phyloP scores from a whole-genome alignment of 2,329 filamentous ascomycete genomes.

The Exophiala spinifera region DNA sequence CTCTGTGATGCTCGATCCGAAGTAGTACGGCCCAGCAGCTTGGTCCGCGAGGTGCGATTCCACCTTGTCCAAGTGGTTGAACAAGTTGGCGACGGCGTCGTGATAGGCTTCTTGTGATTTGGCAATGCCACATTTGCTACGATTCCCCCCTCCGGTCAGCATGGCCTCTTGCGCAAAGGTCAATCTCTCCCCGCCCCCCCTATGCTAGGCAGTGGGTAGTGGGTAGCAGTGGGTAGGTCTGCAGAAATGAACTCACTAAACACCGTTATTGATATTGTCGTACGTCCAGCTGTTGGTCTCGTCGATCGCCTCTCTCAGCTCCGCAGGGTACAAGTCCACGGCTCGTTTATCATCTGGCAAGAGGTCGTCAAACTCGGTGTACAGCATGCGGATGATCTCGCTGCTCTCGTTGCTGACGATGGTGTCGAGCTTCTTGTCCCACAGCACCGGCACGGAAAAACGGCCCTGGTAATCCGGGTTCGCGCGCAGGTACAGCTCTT shows the following conservation, averaged over 20 bases:
- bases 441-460: slow-evolving; percentile 79
- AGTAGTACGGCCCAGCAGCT: slow-evolving; percentile 60
- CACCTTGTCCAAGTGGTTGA: slow-evolving; percentile 67
- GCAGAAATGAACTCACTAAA: slow-evolving; percentile 16
- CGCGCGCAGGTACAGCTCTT: slow-evolving; percentile 69
- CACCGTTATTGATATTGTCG: slow-evolving; percentile 53
- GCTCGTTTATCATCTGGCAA: slow-evolving; percentile 57
- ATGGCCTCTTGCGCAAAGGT: too few relatives aligned
- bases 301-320: slow-evolving; percentile 64
- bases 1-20: slow-evolving; percentile 70
- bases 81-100: slow-evolving; percentile 63
- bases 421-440: slow-evolving; percentile 68
- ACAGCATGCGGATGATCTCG: slow-evolving; percentile 82
- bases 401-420: slow-evolving; percentile 86
- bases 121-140: slow-evolving; percentile 67
- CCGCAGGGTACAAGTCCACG: slow-evolving; percentile 59
- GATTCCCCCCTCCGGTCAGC: not conserved
- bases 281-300: slow-evolving; percentile 74
- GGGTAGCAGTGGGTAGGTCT: not conserved
- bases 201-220: not conserved
- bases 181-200: too few relatives aligned
- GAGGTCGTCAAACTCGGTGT: slow-evolving; percentile 68
- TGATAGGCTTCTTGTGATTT: slow-evolving; percentile 74
- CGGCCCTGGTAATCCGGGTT: slow-evolving; percentile 66
- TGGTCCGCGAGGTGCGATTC: slow-evolving; percentile 61